These are phyloP conservation scores for Sanghuangporus baumii DNA, from an alignment of 1,284 basidiomycete species.

Conservation along the genomic window DNA sequence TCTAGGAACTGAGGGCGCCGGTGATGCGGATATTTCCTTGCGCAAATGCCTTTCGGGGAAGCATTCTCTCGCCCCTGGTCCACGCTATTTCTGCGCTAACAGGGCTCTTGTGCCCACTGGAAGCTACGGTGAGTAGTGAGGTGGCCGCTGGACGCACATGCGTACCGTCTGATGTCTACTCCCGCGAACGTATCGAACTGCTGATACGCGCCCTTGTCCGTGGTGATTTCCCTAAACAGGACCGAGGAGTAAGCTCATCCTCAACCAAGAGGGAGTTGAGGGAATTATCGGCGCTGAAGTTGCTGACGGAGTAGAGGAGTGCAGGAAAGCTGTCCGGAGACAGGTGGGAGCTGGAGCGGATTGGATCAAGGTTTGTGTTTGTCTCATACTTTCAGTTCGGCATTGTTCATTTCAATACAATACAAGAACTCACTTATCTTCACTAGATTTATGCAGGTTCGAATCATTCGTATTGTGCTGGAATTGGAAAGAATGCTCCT, in stretches of 20 bases:
- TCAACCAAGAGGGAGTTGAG: constrained; percentile 47
- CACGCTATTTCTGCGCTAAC: constrained; percentile 59
- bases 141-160: not conserved
- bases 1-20: constrained; percentile 61
- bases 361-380: constrained; percentile 47
- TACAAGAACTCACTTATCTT: not conserved
- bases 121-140: constrained; percentile 45
- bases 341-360: constrained; percentile 68
- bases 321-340: constrained; percentile 49
- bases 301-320: constrained; percentile 53
- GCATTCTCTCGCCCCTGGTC: constrained; percentile 50
- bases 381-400: not conserved
- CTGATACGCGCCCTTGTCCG: constrained; percentile 4
- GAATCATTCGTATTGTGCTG: constrained; percentile 10
- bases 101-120: constrained; percentile 59
- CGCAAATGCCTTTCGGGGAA: constrained; percentile 51
- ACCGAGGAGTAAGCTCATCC: constrained; percentile 45
- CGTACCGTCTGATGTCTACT: not conserved
- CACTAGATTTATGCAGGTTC: constrained; percentile 47
- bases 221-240: constrained; percentile 30
- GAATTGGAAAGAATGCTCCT: not conserved
- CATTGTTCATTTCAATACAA: not conserved
- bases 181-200: not conserved
- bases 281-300: constrained; percentile 53
- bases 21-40: constrained; percentile 55